phyloP scores from a whole-genome alignment of 164 flowering plant species.

The Sedum album region DNA sequence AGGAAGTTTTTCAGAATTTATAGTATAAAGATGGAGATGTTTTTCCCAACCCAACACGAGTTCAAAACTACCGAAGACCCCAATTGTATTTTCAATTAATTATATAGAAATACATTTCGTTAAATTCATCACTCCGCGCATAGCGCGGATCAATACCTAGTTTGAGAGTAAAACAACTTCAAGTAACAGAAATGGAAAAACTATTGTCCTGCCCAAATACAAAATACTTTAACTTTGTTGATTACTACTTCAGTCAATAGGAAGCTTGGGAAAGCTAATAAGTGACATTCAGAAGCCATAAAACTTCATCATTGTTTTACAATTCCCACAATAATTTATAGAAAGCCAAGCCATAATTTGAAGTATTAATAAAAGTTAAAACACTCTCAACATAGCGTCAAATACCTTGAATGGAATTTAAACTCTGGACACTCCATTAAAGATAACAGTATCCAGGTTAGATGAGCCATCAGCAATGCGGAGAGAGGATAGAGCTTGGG shows the following conservation, averaged over 20 bases:
- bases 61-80: no score
- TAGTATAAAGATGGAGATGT: no score
- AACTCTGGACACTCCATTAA: constrained; percentile 42
- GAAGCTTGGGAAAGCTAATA: neutral
- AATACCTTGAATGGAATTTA: constrained; percentile 12
- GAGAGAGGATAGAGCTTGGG: constrained; percentile 85
- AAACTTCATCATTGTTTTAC: neutral
- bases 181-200: no score
- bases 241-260: neutral
- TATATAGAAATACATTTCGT: no score
- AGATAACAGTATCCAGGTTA: constrained; percentile 31
- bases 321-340: neutral
- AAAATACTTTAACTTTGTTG: no score
- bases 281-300: neutral
- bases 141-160: no score
- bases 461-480: constrained; percentile 59
- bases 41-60: no score
- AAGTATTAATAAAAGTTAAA: neutral
- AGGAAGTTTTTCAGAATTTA: no score
- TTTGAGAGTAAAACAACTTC: no score
- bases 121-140: no score
- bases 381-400: neutral
- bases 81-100: no score
- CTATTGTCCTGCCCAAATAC: no score
- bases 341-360: neutral